Evolutionary conservation across 2,329 filamentous ascomycete species (phyloP).

Genomic region (Microsporum canis): DNA sequence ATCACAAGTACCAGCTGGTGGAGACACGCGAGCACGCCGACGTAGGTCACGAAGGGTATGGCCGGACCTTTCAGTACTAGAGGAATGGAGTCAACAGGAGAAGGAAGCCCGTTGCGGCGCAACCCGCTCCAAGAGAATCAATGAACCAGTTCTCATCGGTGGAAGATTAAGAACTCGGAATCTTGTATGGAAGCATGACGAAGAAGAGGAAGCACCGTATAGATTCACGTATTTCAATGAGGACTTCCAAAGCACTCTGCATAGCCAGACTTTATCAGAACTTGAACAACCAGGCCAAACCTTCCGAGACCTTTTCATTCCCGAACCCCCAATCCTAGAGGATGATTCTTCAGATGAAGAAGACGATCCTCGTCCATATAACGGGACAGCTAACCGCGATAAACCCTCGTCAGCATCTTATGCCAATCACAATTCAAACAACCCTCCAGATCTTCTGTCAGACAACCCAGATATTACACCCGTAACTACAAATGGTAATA

Average conservation of each 20-base stretch:
- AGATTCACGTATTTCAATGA: conserved; percentile 99
- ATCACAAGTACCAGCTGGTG: conserved; percentile 38
- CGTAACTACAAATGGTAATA: conserved; percentile 21
- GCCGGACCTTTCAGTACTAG: conserved; percentile 73
- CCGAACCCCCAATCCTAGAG: conserved; percentile 64
- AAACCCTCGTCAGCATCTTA: conserved; percentile 1
- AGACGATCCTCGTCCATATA: conserved; percentile 16
- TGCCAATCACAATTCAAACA: conserved; percentile 4
- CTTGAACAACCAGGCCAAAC: conserved; percentile 72
- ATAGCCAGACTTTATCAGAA: conserved; percentile 90
- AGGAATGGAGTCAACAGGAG: conserved; percentile 83
- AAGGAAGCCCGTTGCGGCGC: conserved; percentile 78
- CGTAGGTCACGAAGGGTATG: conserved; percentile 60
- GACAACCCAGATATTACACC: conserved; percentile 13
- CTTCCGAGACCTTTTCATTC: conserved; percentile 82
- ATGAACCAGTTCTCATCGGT: conserved; percentile 83
- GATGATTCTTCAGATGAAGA: conserved; percentile 56
- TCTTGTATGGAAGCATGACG: conserved; percentile 70
- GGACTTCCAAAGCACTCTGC: conserved; percentile 88
- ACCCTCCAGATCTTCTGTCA: conserved; percentile 9
- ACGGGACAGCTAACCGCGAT: conserved; percentile 3
- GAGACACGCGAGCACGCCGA: conserved; percentile 32
- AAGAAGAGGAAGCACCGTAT: conserved; percentile 83
- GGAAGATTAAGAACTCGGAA: conserved; percentile 74
- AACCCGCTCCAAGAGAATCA: conserved; percentile 78